Base-by-base conservation (phyloP, 2,329 filamentous ascomycete genomes). In the Trichothecium roseum region DNA sequence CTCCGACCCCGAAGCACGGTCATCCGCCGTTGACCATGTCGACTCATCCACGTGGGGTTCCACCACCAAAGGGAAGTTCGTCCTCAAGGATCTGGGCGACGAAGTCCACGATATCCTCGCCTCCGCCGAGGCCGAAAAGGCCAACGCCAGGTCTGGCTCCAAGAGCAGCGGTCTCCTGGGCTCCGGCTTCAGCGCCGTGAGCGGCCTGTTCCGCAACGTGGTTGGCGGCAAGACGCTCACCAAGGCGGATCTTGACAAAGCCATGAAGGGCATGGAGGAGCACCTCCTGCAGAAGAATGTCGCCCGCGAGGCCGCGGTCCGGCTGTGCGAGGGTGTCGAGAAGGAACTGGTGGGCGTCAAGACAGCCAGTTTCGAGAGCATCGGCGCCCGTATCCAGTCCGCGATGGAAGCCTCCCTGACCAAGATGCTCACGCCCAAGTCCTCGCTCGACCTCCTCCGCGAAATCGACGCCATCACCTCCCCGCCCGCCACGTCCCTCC, bases 221-320 rank as follows among this genome's bases (percentile, higher is more conserved):
- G 82, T 98, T 1, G 91, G 91, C 37, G 91, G 93, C 43, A 95
- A 95, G 66, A 85, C 81, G 1, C 64, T 98, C 50, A 93, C 86
- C 2, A 84, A 87, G 55, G 76, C 83, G 44, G 89, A 96, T 51
- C 71, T 98, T 16, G 82, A 86, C 42, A 94, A 93, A 56, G 84
- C 91, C 2, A 79, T 98, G 64, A 91, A 89, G 60, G 84, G 82
- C 22, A 95, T 98, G 86, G 86, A 95, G 54, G 86, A 94, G 38
- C 89, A 96, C 56, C 68, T 98, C 6, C 63, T 98, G 40, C 80
- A 82, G 62, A 98, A 98, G 68, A 98, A 98, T 50, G 88, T 98
- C 18, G 91, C 91, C 0, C 82, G 85, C 36, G 91, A 96, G 65
- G 91, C 91, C 13, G 91, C 89, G 2, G 73, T 94, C 22, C 82